phyloP scores from a whole-genome alignment of 2,329 filamentous ascomycete genomes.

The Exophiala mesophila region DNA sequence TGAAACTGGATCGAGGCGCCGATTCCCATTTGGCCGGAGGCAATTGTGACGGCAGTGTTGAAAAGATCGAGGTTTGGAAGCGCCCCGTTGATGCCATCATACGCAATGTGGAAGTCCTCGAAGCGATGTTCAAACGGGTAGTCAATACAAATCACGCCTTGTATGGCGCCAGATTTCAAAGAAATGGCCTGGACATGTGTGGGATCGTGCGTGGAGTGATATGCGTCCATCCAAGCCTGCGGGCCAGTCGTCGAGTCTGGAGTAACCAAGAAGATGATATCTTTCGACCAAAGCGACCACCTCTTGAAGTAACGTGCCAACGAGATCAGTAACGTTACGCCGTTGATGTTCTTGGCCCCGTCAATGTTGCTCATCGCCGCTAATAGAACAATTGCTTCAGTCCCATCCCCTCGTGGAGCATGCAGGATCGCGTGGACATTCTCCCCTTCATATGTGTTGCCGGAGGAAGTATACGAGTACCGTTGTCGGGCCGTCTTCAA shows the following conservation, averaged over 20 bases:
- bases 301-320: conserved; percentile 91
- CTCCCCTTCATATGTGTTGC: conserved; percentile 68
- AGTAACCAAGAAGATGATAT: conserved; percentile 87
- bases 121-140: conserved; percentile 82
- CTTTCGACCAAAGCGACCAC: conserved; percentile 98
- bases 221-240: conserved; percentile 96
- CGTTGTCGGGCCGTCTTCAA: conserved; percentile 84
- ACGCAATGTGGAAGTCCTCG: conserved; percentile 82
- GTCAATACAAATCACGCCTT: conserved; percentile 89
- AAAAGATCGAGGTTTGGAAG: conserved; percentile 92
- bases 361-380: conserved; percentile 83
- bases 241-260: conserved; percentile 85
- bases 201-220: conserved; percentile 81
- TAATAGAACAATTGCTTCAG: conserved; percentile 90
- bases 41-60: conserved; percentile 86
- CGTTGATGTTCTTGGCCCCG: conserved; percentile 74
- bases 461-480: conserved; percentile 78
- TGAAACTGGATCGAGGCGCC: conserved; percentile 65
- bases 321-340: conserved; percentile 78
- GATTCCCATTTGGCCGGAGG: conserved; percentile 87
- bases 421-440: conserved; percentile 93
- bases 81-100: conserved; percentile 93
- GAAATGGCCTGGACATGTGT: conserved; percentile 68
- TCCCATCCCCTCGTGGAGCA: conserved; percentile 90
- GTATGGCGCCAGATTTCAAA: conserved; percentile 86